Percentiles rank a stretch among this genome's conserved stretches.
Evolutionary conservation across 306 rosid species (phyloP).

Genomic region (Malus sylvestris): DNA sequence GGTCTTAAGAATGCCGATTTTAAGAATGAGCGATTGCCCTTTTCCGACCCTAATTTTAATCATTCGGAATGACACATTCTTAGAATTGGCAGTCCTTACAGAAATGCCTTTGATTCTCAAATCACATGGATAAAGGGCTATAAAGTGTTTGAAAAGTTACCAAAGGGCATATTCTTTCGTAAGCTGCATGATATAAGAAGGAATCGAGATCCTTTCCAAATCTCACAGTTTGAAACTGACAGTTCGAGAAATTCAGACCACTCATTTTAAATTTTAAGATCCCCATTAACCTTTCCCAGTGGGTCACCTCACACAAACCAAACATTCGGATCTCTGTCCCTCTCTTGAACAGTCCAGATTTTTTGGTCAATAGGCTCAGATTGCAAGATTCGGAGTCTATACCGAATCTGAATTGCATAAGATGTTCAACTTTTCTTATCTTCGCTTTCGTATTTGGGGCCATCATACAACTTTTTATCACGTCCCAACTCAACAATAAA

Average conservation of each 20-base stretch:
- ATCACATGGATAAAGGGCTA: conserved; percentile 33
- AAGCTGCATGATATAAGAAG: conserved; percentile 16
- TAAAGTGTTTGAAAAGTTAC: conserved; percentile 24
- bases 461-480: conserved; percentile 9
- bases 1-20: rapidly evolving
- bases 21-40: neutral
- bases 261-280: too few species aligned
- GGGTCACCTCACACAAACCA: too few species aligned
- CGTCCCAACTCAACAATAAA: neutral
- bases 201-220: too few species aligned
- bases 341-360: rapidly evolving
- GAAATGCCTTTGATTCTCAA: conserved; percentile 23
- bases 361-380: too few species aligned
- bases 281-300: too few species aligned
- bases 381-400: too few species aligned
- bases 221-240: rapidly evolving
- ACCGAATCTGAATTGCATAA: neutral
- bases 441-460: neutral
- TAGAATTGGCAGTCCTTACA: neutral
- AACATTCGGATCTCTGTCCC: too few species aligned
- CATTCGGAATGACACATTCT: neutral
- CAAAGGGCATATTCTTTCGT: conserved; percentile 27
- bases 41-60: neutral
- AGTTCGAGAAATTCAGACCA: too few species aligned
- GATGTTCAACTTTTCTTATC: conserved; percentile 12